These are phyloP conservation scores for Rosa hybrid DNA, from an alignment of 331 rosid species.

Conservation along the genomic window DNA sequence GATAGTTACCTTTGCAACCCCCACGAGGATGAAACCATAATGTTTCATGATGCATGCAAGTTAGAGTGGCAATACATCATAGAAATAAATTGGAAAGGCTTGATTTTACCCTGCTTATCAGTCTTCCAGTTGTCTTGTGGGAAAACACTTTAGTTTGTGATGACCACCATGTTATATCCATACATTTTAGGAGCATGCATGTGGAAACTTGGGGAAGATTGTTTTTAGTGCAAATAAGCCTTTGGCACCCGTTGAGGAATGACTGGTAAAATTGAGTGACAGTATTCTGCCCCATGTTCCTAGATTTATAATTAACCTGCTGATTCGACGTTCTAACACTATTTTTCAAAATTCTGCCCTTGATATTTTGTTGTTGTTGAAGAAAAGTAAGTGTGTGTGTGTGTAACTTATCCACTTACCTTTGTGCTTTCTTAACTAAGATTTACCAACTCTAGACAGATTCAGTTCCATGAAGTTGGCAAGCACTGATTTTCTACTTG, in stretches of 20 bases:
- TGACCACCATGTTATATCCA: background rate
- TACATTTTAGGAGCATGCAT: background rate
- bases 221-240: background rate
- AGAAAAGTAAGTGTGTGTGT: background rate
- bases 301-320: background rate
- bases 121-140: background rate
- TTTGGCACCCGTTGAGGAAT: background rate
- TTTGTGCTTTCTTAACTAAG: background rate
- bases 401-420: background rate
- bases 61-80: background rate
- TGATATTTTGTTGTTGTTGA: background rate
- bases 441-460: background rate
- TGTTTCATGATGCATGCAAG: background rate
- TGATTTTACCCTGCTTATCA: background rate
- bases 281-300: background rate
- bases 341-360: background rate
- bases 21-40: background rate
- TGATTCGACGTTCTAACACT: background rate
- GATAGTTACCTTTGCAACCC: background rate
- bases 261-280: background rate
- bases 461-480: background rate
- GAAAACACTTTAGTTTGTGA: background rate
- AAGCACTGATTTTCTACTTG: slow-evolving; percentile 12
- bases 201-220: background rate
- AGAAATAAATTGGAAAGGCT: background rate